Base-by-base conservation (phyloP, 345 rosid species). In the Aquilaria malaccensis region DNA sequence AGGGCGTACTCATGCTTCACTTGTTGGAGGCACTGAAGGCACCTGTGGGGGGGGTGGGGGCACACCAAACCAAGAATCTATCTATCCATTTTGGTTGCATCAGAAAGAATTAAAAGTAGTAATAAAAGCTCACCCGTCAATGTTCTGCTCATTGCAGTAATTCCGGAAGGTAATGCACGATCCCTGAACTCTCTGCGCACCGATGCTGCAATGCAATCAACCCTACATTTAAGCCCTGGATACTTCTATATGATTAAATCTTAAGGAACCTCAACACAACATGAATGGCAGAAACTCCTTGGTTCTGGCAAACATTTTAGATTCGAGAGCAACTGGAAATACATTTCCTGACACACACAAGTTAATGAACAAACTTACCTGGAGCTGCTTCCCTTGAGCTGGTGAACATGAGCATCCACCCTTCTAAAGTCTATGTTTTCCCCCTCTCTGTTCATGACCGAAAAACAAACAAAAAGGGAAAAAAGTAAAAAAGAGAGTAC, bases 1-100 rank as follows among this genome's bases (percentile, higher is more conserved):
- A 78, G 65, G 41, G 62, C 50, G 33, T 72, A 86, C 80, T 86
- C 89, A 9, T 71, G 70, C 69, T 69, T 80, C 76, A 83, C 72
- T 70, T 74, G 85, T 56, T 86, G 87, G 69, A 86, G 81, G 71
- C 80, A 74, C 65, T 68, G 75, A 59, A 62, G 79, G 68, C 93
- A 86, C 72, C 89, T 86, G 43, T 37, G 5, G 5, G 43, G 43
- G 7, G 43, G 43, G 7, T 37, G 43, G 7, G 7, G 7, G 7
- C 5, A 37, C 43, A 37, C 43, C 43, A 37, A 2, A 37, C 7
- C 43, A 37, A 3, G 43, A 37, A 0, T 37, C 5, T 37, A 3
- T 3, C 5, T 37, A 9, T 37, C 7, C 43, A 37, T 37, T 9
- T 4, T 37, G 5, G 5, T 5, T 37, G 43, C 2, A 37, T 9